Evolutionary conservation across 78 protist genomes (phyloP).

Genomic region (Dictyostelium purpureum): DNA sequence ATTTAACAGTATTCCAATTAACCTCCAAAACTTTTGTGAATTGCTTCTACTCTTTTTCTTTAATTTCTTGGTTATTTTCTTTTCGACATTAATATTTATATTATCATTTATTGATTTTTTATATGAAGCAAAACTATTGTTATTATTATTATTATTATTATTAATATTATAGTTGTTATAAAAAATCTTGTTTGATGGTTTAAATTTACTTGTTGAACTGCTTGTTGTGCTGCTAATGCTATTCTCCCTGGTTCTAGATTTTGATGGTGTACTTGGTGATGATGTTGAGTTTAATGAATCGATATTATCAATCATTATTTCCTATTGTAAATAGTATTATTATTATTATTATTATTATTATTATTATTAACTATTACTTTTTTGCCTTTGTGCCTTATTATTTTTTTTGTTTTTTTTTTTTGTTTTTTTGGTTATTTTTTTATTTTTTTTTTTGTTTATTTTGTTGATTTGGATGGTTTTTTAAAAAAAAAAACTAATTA

Average conservation of each 20-base stretch:
- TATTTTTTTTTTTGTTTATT: background rate
- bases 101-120: background rate
- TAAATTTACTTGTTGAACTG: background rate
- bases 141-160: background rate
- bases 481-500: background rate
- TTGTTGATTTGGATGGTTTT: background rate
- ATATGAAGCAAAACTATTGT: background rate
- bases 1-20: slow-evolving; percentile 27
- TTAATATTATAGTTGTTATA: too few species aligned
- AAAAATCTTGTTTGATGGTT: background rate
- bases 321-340: too few species aligned
- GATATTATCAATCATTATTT: too few species aligned
- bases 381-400: background rate
- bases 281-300: background rate
- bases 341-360: background rate
- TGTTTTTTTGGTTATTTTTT: background rate
- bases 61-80: background rate
- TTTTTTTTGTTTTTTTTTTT: background rate
- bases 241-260: background rate
- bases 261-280: background rate
- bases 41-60: background rate
- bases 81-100: background rate
- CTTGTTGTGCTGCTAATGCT: background rate
- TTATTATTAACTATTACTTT: background rate
- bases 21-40: slow-evolving; percentile 42